Conservation (phyloP, 2,329 filamentous ascomycete species). For the Claviceps humidiphila region DNA sequence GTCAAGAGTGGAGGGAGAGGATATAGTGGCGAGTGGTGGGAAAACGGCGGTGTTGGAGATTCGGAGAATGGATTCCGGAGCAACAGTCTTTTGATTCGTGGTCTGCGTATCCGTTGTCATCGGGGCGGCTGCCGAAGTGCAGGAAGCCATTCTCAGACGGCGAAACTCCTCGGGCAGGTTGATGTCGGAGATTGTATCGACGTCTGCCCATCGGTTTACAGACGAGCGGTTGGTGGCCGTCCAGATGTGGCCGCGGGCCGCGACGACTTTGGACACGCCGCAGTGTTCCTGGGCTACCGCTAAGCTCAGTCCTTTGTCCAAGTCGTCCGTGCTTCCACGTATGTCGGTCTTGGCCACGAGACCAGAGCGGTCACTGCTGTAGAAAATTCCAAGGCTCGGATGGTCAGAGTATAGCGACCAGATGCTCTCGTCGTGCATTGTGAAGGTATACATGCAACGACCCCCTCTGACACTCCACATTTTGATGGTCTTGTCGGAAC, state of each 20-base stretch:
- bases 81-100: slow-evolving; percentile 49
- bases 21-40: slow-evolving; percentile 37
- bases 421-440: slow-evolving; percentile 97
- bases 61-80: slow-evolving; percentile 62
- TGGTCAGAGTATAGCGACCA: slow-evolving; percentile 91
- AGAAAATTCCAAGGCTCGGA: slow-evolving; percentile 76
- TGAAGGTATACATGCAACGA: slow-evolving; percentile 92
- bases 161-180: slow-evolving; percentile 45
- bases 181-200: slow-evolving; percentile 64
- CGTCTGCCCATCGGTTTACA: slow-evolving; percentile 81
- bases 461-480: slow-evolving; percentile 94
- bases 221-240: slow-evolving; percentile 81
- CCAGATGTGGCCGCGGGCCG: slow-evolving; percentile 70
- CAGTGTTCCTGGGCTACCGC: slow-evolving; percentile 89
- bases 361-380: slow-evolving; percentile 85
- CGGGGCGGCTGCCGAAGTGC: slow-evolving; percentile 21
- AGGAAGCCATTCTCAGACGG: slow-evolving; percentile 34
- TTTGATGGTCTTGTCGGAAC: slow-evolving; percentile 94
- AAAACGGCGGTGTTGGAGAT: slow-evolving; percentile 77
- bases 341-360: slow-evolving; percentile 95
- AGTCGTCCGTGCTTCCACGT: slow-evolving; percentile 47
- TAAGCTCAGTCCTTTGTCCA: slow-evolving; percentile 80
- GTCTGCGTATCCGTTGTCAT: slow-evolving; percentile 20
- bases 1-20: slow-evolving; percentile 39
- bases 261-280: slow-evolving; percentile 56